A percentile compares a stretch with the other conserved stretches of the same genome.
These are phyloP conservation scores for Yarrowia deformans DNA, from an alignment of 805 yeast genomes.

Conservation along the genomic window DNA sequence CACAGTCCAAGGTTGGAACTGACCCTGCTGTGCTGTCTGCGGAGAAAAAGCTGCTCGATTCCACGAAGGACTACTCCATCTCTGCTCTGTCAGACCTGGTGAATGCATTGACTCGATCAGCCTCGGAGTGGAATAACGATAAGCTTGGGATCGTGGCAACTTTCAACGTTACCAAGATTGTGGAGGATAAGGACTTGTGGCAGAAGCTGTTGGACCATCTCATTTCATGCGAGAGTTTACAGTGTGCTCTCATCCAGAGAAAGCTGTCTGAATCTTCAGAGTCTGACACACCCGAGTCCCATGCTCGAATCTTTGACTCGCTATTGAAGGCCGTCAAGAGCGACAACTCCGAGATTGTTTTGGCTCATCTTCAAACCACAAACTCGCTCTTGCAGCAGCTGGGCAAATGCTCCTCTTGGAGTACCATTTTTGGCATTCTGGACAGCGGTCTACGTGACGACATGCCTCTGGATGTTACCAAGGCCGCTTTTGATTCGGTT, in stretches of 20 bases:
- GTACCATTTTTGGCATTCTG: conserved; percentile 65
- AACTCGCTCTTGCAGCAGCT: conserved; percentile 47
- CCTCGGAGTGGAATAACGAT: conserved; percentile 31
- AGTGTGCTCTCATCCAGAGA: conserved; percentile 26
- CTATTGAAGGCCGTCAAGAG: conserved; percentile 22
- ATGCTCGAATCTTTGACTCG: conserved; percentile 15
- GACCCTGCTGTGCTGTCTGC: conserved; percentile 35
- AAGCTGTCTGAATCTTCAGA: conserved; percentile 19
- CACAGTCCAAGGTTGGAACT: conserved; percentile 22
- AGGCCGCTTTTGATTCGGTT: conserved; percentile 79
- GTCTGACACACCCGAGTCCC: conserved; percentile 14
- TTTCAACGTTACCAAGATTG: conserved; percentile 25
- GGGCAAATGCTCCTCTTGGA: conserved; percentile 84
- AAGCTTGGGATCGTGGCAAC: conserved; percentile 29
- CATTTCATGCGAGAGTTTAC: conserved; percentile 15
- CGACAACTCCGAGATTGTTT: conserved; percentile 25
- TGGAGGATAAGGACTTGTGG: conserved; percentile 27
- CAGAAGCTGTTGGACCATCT: conserved; percentile 16
- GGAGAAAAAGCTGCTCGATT: conserved; percentile 63
- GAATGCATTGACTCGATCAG: conserved; percentile 47
- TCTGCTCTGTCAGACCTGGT: conserved; percentile 60
- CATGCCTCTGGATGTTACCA: conserved; percentile 57
- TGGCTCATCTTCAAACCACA: conserved; percentile 19
- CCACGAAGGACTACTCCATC: conserved; percentile 62
- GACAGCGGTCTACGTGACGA: conserved; percentile 42